A percentile compares a stretch with the other conserved stretches of the same genome.
These are phyloP conservation scores for Microbotryum silenes-acaulis DNA, from an alignment of 1,284 basidiomycete genomes.

Conservation along the genomic window DNA sequence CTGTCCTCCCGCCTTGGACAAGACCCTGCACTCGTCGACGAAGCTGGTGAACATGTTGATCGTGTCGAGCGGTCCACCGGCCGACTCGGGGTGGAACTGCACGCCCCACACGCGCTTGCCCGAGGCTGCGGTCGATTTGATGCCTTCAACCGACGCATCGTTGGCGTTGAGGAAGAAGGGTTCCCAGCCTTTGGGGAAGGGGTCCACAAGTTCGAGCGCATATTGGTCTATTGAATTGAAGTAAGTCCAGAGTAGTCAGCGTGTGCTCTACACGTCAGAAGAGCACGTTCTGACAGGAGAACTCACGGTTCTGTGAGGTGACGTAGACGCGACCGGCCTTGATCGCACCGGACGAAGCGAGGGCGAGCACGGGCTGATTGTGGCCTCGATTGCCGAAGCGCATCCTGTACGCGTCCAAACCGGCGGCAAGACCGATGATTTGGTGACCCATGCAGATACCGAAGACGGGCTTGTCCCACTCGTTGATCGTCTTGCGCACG, in stretches of 20 bases:
- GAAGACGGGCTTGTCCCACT: slow-evolving; percentile 91
- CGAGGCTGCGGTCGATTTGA: slow-evolving; percentile 79
- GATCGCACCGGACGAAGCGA: slow-evolving; percentile 82
- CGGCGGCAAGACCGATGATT: slow-evolving; percentile 93
- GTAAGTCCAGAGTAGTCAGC: slow-evolving; percentile 11
- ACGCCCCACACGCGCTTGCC: slow-evolving; percentile 90
- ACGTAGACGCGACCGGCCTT: slow-evolving; percentile 94
- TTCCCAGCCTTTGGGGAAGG: slow-evolving; percentile 90
- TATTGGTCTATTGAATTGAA: slow-evolving; percentile 57
- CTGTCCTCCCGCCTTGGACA: slow-evolving; percentile 1
- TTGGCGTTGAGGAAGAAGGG: slow-evolving; percentile 98
- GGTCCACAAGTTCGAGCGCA: slow-evolving; percentile 81
- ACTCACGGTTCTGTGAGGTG: slow-evolving; percentile 60
- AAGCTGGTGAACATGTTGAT: slow-evolving; percentile 96
- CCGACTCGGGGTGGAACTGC: slow-evolving; percentile 82
- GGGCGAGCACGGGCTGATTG: slow-evolving; percentile 93
- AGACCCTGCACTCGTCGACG: slow-evolving; percentile 62
- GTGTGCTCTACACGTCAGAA: slow-evolving; percentile 22
- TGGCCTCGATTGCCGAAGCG: slow-evolving; percentile 98
- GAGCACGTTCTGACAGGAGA: slow-evolving; percentile 5
- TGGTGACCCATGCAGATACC: slow-evolving; percentile 99
- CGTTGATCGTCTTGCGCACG: slow-evolving; percentile 67
- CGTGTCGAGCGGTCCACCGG: slow-evolving; percentile 85
- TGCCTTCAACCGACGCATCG: slow-evolving; percentile 52
- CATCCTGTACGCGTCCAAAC: slow-evolving; percentile 93